A percentile compares a stretch with the other conserved stretches of the same genome.
phyloP scores from a whole-genome alignment of 768 basidiomycete species.

The Auricularia sp. region DNA sequence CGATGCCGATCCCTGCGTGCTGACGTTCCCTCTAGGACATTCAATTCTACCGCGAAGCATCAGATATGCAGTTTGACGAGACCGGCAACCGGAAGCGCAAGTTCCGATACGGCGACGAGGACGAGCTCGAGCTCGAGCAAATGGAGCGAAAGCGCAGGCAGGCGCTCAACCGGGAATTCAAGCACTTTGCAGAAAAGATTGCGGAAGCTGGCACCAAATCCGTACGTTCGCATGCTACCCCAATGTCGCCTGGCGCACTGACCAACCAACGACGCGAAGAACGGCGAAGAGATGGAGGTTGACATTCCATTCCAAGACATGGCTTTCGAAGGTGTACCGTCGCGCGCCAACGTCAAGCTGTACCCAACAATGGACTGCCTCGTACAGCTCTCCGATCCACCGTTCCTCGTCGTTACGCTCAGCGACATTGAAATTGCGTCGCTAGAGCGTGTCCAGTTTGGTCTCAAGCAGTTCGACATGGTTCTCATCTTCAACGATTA shows the following conservation, averaged over 20 bases:
- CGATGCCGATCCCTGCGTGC: constrained; percentile 1
- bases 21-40: constrained; percentile 52
- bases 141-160: constrained; percentile 87
- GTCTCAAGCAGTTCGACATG: constrained; percentile 92
- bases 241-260: not conserved
- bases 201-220: constrained; percentile 71
- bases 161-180: constrained; percentile 88
- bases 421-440: constrained; percentile 94
- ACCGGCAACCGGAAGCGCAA: constrained; percentile 98
- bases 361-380: constrained; percentile 96
- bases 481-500: constrained; percentile 98
- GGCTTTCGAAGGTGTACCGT: constrained; percentile 94
- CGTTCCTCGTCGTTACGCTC: constrained; percentile 92
- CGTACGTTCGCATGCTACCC: constrained; percentile 33
- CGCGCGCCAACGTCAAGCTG: constrained; percentile 86
- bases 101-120: constrained; percentile 94
- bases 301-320: constrained; percentile 97
- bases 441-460: constrained; percentile 92
- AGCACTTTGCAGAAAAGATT: constrained; percentile 84
- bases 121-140: constrained; percentile 98
- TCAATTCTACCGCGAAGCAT: constrained; percentile 96
- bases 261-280: constrained; percentile 25
- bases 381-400: constrained; percentile 88
- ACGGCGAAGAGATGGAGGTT: constrained; percentile 79
- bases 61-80: constrained; percentile 96